Percentiles rank a stretch among this genome's conserved stretches.
phyloP scores from a whole-genome alignment of 179 eudicot species.

The Heliamphora pulchella region DNA sequence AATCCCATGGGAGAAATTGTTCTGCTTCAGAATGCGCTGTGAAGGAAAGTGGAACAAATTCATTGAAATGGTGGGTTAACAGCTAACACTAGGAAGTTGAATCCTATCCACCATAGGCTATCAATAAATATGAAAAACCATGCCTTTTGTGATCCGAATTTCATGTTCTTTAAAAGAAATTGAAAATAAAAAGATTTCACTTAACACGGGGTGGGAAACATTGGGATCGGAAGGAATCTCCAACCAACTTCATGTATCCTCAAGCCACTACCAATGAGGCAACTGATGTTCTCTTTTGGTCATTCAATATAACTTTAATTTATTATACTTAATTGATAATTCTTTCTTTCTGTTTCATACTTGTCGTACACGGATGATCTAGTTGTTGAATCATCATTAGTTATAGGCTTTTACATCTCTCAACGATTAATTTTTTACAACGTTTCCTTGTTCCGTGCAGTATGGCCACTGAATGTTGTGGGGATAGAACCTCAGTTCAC shows the following conservation, averaged over 20 bases:
- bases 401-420: constrained; percentile 7
- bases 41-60: background rate
- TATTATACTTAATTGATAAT: background rate
- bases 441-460: constrained; percentile 27
- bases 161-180: no score
- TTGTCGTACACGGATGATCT: background rate
- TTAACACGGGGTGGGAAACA: background rate
- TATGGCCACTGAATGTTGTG: constrained; percentile 45
- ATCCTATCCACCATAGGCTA: no score
- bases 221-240: background rate
- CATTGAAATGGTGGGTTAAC: no score
- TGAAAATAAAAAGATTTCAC: background rate
- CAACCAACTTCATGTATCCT: background rate
- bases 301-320: background rate
- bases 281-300: background rate
- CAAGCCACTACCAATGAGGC: background rate
- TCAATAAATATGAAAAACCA: no score
- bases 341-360: background rate
- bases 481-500: constrained; percentile 51
- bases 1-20: background rate
- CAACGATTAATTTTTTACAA: background rate
- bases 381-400: background rate
- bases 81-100: no score
- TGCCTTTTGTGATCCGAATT: no score
- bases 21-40: background rate